Percentiles rank a stretch among this genome's conserved stretches.
Conservation (phyloP, 495 filamentous ascomycete genomes). For the Opeltia flavorubescens region DNA sequence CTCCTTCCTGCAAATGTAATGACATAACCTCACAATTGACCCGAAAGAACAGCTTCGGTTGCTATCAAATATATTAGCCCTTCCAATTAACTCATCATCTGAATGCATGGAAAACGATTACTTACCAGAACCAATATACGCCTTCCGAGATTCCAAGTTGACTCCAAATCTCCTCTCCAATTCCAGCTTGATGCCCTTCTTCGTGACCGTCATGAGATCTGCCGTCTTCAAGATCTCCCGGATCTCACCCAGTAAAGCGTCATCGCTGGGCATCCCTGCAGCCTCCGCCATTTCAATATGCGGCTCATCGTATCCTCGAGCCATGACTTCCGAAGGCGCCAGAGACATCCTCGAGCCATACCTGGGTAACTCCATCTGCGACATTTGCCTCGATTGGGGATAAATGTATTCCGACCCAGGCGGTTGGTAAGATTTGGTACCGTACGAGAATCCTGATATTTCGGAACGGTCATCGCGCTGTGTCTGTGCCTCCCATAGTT, state of each 20-base stretch:
- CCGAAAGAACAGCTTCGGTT: constrained; percentile 60
- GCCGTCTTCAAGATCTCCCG: constrained; percentile 79
- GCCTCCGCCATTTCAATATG: constrained; percentile 59
- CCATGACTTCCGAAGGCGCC: constrained; percentile 60
- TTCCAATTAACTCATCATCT: neutral
- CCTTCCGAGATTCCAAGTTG: constrained; percentile 61
- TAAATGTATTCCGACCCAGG: constrained; percentile 48
- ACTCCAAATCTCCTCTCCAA: constrained; percentile 80
- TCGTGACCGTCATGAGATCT: constrained; percentile 94
- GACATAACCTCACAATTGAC: constrained; percentile 38
- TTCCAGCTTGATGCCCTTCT: constrained; percentile 94
- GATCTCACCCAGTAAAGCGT: constrained; percentile 85
- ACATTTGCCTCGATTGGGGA: constrained; percentile 50
- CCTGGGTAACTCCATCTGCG: constrained; percentile 50
- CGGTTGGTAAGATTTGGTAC: constrained; percentile 62
- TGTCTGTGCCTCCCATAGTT: constrained; percentile 91
- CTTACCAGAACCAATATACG: constrained; percentile 90
- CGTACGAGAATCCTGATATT: constrained; percentile 80
- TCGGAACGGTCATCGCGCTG: constrained; percentile 80
- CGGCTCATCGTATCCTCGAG: constrained; percentile 37
- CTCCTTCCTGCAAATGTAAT: neutral
- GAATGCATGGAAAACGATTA: constrained; percentile 9
- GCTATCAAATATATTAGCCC: constrained; percentile 35
- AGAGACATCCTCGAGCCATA: constrained; percentile 61
- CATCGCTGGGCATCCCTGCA: constrained; percentile 63